Evolutionary conservation across 2,329 filamentous ascomycete genomes (phyloP).

Genomic region (Rutstroemia sp.): DNA sequence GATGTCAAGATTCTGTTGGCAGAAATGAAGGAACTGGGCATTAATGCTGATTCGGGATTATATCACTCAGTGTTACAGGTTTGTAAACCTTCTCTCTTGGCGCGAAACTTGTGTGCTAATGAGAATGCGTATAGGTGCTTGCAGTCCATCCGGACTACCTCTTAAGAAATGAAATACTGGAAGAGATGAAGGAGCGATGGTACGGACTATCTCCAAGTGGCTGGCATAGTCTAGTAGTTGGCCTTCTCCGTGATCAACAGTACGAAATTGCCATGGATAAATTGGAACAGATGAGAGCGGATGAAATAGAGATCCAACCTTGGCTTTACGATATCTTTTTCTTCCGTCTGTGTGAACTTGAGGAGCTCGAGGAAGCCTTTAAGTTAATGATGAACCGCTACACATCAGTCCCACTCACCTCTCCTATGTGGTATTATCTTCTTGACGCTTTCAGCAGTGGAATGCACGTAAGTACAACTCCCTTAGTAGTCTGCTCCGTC

Average conservation of each 20-base stretch:
- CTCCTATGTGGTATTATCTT: constrained; percentile 56
- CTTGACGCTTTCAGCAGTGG: constrained; percentile 66
- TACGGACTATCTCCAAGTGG: constrained; percentile 53
- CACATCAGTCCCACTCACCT: neutral
- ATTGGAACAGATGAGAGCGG: constrained; percentile 57
- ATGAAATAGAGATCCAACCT: constrained; percentile 46
- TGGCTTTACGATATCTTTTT: constrained; percentile 79
- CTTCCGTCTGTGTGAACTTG: constrained; percentile 62
- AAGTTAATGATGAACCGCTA: constrained; percentile 56
- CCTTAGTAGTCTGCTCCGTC: constrained; percentile 11
- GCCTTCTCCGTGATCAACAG: constrained; percentile 72
- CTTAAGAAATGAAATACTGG: constrained; percentile 62
- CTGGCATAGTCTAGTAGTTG: constrained; percentile 61
- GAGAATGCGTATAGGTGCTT: constrained; percentile 45
- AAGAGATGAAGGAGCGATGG: constrained; percentile 70
- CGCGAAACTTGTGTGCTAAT: neutral
- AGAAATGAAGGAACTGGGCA: constrained; percentile 58
- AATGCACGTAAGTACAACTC: constrained; percentile 44
- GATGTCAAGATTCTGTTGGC: constrained; percentile 56
- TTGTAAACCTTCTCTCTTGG: constrained; percentile 15
- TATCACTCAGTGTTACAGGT: constrained; percentile 69
- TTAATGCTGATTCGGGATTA: constrained; percentile 57
- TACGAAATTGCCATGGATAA: constrained; percentile 72
- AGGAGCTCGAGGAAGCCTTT: constrained; percentile 72
- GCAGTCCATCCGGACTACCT: constrained; percentile 82